Evolutionary conservation across 495 filamentous ascomycete species (phyloP), one percentile per base, ranked within the genome.

Genomic region (Xylaria sp.): DNA sequence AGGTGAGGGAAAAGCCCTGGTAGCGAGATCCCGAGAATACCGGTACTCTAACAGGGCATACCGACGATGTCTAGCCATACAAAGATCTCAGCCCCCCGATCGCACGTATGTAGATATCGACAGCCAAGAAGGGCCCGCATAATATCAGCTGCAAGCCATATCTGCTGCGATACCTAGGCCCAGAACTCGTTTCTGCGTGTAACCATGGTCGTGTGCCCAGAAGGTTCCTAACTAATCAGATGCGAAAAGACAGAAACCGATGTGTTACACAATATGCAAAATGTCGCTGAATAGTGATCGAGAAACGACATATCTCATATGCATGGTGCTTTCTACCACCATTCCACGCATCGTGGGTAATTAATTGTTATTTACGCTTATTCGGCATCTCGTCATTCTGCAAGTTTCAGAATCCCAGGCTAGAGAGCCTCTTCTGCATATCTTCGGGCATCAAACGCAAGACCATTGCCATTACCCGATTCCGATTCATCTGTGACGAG

Each of bases 201-300:
- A 41, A 7, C 35, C 33, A 17, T 41, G 58, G 7, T 11, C 24
- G 7, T 46, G 26, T 48, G 35, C 14, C 29, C n/a, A n/a, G n/a
- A n/a, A n/a, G n/a, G n/a, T 63, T 21, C n/a, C 24, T 17, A 26
- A 11, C 61, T 40, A 63, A 63, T 63, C 9, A 11, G 61, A 19
- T 40, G 12, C 33, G 15, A 33, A 26, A n/a, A 31, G 29, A 26
- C 6, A n/a, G 19, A 33, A 31, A 33, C 8, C 5, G 41, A 48
- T 63, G 37, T 46, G 61, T 48, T 63, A 43, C 61, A 33, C 61
- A 12, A 63, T 63, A 63, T 62, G 59, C 40, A 48, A 63, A 62
- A 12, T n/a, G n/a, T 14, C 31, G 24, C 52, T 29, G 14, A 55
- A 29, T 31, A 26, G 52, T n/a, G n/a, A n/a, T n/a, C 24, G 52